Base-by-base conservation (phyloP, 768 basidiomycete genomes). In the Boletellus ananas region DNA sequence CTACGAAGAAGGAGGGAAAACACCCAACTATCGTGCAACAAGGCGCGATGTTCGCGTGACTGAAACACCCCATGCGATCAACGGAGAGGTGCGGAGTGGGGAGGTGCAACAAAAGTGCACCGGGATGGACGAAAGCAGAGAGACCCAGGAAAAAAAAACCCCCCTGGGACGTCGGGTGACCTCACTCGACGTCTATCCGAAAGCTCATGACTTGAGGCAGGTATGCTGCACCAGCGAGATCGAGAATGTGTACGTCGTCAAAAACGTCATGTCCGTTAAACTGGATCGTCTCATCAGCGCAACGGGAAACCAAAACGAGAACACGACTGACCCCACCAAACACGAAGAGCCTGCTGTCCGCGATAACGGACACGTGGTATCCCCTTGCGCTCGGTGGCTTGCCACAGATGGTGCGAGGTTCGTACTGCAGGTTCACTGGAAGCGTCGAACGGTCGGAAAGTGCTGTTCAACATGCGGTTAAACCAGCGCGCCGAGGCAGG, bases 181-280 rank as follows among this genome's bases (percentile, higher is more conserved):
- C 33, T 63, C 45, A 68, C 17, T 53, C 52, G 1, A 72, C 63
- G 37, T 84, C 81, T 58, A 88, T 78, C 29, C 71, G 74, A 61
- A 85, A 87, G 65, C 84, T 84, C 53, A 87, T 90, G 10, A 93
- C 90, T 65, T 95, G 93, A 0, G 93, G 91, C 18, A 95, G 71
- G 69, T 94, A 96, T 34, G 90, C 92, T 5, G 84, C 80, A 10
- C 87, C 90, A 4, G 90, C 90, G 31, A 95, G 76, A 61, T 97
- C 94, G 39, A 96, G 74, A 34, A 87, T 77, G 67, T 87, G 79
- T 34, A 94, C 84, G 69, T 95, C 94, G 57, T 93, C 90, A 59
- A 82, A 93, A 3, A 88, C 83, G 16, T 82, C 83, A 43, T 78
- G 79, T 2, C 93, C 94, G 39, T 94, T 92, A 60, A 85, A 87